Evolutionary conservation across 116 monocot species (phyloP).

Genomic region (Phalaenopsis hybrid): DNA sequence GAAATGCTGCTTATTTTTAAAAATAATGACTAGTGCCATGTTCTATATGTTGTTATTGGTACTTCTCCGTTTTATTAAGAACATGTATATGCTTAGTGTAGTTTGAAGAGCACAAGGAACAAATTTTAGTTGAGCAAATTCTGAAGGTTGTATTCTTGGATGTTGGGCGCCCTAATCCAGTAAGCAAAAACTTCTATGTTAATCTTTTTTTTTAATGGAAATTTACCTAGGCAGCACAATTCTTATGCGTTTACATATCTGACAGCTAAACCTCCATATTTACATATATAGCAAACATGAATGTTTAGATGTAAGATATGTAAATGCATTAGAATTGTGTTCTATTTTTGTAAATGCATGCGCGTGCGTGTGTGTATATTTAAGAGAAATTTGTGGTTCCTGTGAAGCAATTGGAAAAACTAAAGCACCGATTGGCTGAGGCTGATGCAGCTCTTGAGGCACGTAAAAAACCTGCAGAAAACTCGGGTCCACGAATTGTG

Average conservation of each 20-base stretch:
- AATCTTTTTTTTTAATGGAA: not conserved
- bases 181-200: slow-evolving; percentile 18
- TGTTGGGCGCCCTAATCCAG: slow-evolving; percentile 37
- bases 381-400: not conserved
- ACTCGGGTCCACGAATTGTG: slow-evolving; percentile 48
- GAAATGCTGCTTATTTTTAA: no score
- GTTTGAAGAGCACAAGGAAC: slow-evolving; percentile 97
- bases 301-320: no score
- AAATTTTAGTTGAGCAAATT: slow-evolving; percentile 72
- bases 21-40: no score
- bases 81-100: slow-evolving; percentile 15
- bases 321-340: no score
- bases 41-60: not conserved
- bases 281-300: no score
- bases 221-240: no score
- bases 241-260: no score
- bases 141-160: slow-evolving; percentile 85
- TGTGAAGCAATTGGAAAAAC: slow-evolving; percentile 80
- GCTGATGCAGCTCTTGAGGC: slow-evolving; percentile 78
- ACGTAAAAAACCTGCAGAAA: slow-evolving; percentile 72
- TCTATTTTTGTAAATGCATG: no score
- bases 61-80: no score
- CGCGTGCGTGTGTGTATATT: not conserved
- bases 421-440: slow-evolving; percentile 67
- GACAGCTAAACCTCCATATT: no score